Evolutionary conservation across 140 eudicot genomes (phyloP), one percentile per base, ranked within the genome.

Genomic region (Anethum foeniculum): DNA sequence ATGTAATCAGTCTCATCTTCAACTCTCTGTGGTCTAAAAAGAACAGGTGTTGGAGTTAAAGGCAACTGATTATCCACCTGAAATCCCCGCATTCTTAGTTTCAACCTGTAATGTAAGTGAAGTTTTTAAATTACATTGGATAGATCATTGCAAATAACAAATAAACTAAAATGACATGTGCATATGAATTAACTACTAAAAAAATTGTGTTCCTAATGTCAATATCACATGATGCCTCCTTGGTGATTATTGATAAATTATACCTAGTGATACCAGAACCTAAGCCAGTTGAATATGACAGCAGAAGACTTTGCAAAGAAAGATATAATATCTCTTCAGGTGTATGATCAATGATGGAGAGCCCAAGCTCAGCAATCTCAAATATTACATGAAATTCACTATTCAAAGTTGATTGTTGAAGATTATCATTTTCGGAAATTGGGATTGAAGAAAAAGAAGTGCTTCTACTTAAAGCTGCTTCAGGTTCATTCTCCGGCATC

Each of bases 21-120:
- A 76, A 82, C 75, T 84, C 90, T 90, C 82, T 96, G 98, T 38
- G 99, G 94, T 79, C 99, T 88, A 83, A 96, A 93, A 77, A 96
- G 90, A 85, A 96, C 99, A 23, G 99, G 99, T 91, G 89, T 91
- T 36, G 99, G 95, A 83, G 99, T 88, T 79, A 96, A 84, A 82
- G 99, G 99, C 80, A 96, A 80, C 86, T 96, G 99, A 85, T 96
- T 96, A 82, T 96, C 99, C 73, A 96, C 90, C 81, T 96, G 99
- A 79, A 96, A 86, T n/a, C 98, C 97, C n/a, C 88, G 89, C 97
- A 93, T 96, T 87, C 97, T 96, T 82, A 96, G 65, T 83, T 96
- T 96, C 78, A 90, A 80, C 89, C 99, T 96, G 86, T 38, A 69
- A 78, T 41, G 68, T 49, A 86, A 21, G 32, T n/a, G 27, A 79